Conservation (phyloP, 805 yeast genomes). For the Sugiyamaella floridensis region DNA sequence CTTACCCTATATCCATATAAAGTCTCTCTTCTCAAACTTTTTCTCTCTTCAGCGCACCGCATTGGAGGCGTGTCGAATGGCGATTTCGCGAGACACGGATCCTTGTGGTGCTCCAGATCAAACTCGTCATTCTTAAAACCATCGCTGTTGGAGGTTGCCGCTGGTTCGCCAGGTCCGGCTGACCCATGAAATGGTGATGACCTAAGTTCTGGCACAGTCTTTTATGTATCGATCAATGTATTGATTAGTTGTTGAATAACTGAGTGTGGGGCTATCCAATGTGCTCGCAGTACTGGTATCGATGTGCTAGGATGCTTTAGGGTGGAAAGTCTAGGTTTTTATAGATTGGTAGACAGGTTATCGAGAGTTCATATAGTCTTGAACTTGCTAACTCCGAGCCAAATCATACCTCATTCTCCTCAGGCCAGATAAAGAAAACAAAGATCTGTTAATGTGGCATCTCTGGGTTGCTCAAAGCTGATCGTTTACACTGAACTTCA, state of each 20-base stretch:
- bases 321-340: no score
- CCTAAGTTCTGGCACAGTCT: slow-evolving; percentile 76
- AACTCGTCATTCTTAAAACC: slow-evolving; percentile 81
- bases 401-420: no score
- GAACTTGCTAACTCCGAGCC: no score
- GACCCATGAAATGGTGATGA: slow-evolving; percentile 95
- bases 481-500: no score
- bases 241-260: not conserved
- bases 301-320: no score
- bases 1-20: not conserved
- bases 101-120: not conserved
- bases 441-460: no score
- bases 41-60: not conserved
- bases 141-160: slow-evolving; percentile 96
- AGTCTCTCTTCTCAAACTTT: not conserved
- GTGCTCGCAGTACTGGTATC: no score
- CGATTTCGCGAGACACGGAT: not conserved
- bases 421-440: no score
- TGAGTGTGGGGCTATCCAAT: no score
- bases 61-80: not conserved
- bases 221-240: not conserved
- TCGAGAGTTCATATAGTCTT: no score
- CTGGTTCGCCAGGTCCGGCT: slow-evolving; percentile 45
- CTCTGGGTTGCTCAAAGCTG: no score
- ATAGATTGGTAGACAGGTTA: no score